Evolutionary conservation across 208 protist genomes (phyloP).

Genomic region (Angomonas deanei): DNA sequence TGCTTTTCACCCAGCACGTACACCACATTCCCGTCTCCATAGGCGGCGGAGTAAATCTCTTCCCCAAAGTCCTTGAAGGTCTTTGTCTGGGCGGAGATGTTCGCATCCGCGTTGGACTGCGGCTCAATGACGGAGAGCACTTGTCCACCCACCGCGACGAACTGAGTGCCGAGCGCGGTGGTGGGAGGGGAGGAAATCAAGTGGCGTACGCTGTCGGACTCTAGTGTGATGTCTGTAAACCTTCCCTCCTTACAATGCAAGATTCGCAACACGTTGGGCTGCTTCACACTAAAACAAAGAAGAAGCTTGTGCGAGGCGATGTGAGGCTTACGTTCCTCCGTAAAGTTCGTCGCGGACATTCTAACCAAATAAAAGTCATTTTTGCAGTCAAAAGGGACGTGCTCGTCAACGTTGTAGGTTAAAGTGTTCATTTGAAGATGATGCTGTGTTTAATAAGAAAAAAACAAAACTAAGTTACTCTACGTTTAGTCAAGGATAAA

Average conservation of each 20-base stretch:
- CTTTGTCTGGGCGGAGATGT: slow-evolving; percentile 38
- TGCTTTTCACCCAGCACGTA: slow-evolving; percentile 58
- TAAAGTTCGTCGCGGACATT: slow-evolving; percentile 52
- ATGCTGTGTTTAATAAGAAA: neutral
- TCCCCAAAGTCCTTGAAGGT: slow-evolving; percentile 44
- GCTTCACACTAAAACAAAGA: slow-evolving; percentile 80
- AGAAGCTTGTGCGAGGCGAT: slow-evolving; percentile 60
- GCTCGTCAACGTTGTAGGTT: slow-evolving; percentile 46
- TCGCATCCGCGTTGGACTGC: slow-evolving; percentile 44
- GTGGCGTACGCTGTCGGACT: slow-evolving; percentile 33
- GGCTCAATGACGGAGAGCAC: slow-evolving; percentile 54
- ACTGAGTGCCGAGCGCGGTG: slow-evolving; percentile 42
- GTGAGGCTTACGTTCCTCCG: slow-evolving; percentile 28
- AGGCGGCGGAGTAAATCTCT: slow-evolving; percentile 49
- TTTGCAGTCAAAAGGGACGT: slow-evolving; percentile 49
- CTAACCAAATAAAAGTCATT: slow-evolving; percentile 67
- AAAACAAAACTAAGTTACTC: neutral
- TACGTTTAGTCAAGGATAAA: slow-evolving; percentile 4
- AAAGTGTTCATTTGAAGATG: slow-evolving; percentile 51
- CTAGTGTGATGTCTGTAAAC: slow-evolving; percentile 52
- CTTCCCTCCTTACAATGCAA: slow-evolving; percentile 63
- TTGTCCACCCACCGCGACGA: slow-evolving; percentile 71
- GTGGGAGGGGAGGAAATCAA: slow-evolving; percentile 53
- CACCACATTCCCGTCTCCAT: slow-evolving; percentile 47
- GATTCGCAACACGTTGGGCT: slow-evolving; percentile 72